phyloP scores from a whole-genome alignment of 2,329 filamentous ascomycete genomes.

The Colletotrichum sp. region DNA sequence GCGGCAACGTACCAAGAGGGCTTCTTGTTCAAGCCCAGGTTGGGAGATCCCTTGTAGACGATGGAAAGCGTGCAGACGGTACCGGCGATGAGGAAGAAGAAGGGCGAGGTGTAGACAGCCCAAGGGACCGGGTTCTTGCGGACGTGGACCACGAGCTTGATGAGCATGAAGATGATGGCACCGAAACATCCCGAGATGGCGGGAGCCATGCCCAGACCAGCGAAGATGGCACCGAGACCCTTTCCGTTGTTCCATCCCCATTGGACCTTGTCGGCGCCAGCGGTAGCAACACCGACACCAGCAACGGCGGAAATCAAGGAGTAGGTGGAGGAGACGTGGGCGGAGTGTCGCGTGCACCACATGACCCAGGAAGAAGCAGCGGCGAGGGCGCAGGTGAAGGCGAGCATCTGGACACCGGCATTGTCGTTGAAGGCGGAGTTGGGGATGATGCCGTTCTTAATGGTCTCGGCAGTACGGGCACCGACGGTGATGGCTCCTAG shows the following conservation, averaged over 20 bases:
- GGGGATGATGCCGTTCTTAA: conserved; percentile 80
- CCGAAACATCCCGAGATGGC: conserved; percentile 68
- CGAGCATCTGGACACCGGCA: conserved; percentile 71
- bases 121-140: conserved; percentile 74
- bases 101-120: conserved; percentile 75
- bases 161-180: conserved; percentile 73
- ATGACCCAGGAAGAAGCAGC: conserved; percentile 76
- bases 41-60: conserved; percentile 82
- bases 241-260: conserved; percentile 75
- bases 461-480: conserved; percentile 74
- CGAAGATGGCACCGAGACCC: conserved; percentile 75
- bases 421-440: conserved; percentile 61
- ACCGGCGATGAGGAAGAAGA: conserved; percentile 79
- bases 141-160: conserved; percentile 74
- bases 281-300: conserved; percentile 72
- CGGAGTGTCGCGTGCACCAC: conserved; percentile 78
- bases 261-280: conserved; percentile 64
- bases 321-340: conserved; percentile 76
- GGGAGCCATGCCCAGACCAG: conserved; percentile 74
- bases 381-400: conserved; percentile 68
- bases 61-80: conserved; percentile 78
- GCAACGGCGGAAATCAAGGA: conserved; percentile 72
- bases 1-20: conserved; percentile 69
- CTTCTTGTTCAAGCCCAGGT: conserved; percentile 68
- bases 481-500: conserved; percentile 70